Evolutionary conservation across 2,329 filamentous ascomycete genomes (phyloP), one percentile per base, ranked within the genome.

Genomic region (Pyrenochaeta sp.): DNA sequence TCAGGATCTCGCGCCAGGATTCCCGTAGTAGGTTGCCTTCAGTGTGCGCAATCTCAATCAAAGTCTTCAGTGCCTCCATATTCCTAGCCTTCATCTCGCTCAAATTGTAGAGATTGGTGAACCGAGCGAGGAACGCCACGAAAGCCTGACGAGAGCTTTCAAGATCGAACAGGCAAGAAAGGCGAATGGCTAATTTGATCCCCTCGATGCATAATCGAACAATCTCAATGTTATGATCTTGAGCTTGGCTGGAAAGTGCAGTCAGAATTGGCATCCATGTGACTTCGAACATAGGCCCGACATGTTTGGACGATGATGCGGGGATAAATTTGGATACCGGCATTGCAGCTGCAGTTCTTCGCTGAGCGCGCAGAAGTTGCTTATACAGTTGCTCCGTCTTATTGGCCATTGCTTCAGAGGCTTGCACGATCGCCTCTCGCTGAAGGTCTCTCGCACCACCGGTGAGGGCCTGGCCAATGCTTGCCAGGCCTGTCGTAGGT

Each of bases 261-360:
- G 93, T 97, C 63, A 99, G 88, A 71, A 96, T 95, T 7, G 93
- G 96, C 93, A 97, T 99, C 94, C 94, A 99, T 0, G 91, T 95
- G 17, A 96, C 91, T 61, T 96, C 92, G 65, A 99, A 97, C 94
- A 99, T 99, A 1, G 94, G 91, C 0, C 94, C 94, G 35, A 96
- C 89, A 69, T 99, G 94, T 60, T 90, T 93, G 68, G 90, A 92
- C 0, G 92, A 97, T 1, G 90, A 94, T 3, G 94, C 94, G 1
- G 90, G 89, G 41, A 99, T 95, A 71, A 94, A 99, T 44, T 77
- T 85, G 73, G 79, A 86, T 61, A 71, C 73, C n/a, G 76, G 85
- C 74, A 67, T 81, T 68, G 88, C 87, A 28, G 88, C 76, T 2
- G 89, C 85, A 47, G 89, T 94, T 61, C 85, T 87, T 35, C 89